phyloP scores from a whole-genome alignment of 2,329 filamentous ascomycete species.

The Mollisiaceae sp. region DNA sequence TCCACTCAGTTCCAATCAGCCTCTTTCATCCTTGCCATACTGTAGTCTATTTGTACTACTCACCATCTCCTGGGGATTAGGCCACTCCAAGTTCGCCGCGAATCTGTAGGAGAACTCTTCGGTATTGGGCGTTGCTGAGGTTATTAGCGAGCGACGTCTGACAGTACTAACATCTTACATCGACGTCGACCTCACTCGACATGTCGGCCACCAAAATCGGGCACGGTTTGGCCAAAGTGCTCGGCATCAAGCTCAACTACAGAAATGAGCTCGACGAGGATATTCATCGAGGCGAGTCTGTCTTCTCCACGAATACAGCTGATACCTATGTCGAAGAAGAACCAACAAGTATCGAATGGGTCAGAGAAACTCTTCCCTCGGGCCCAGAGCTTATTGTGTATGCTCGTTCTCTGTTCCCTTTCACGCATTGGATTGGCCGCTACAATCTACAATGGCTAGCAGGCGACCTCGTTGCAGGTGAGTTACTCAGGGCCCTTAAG shows the following conservation, averaged over 20 bases:
- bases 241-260: conserved; percentile 82
- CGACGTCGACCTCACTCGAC: background rate
- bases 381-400: conserved; percentile 63
- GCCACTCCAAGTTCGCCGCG: background rate
- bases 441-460: conserved; percentile 91
- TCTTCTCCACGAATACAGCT: conserved; percentile 73
- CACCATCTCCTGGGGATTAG: background rate
- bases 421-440: conserved; percentile 82
- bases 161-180: background rate
- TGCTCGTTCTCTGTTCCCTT: conserved; percentile 78
- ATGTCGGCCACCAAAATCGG: conserved; percentile 60
- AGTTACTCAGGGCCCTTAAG: conserved; percentile 38
- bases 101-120: conserved; percentile 1
- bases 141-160: background rate
- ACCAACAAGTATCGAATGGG: conserved; percentile 75
- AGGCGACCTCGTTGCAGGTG: conserved; percentile 88
- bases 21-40: conserved; percentile 18
- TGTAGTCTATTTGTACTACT: background rate
- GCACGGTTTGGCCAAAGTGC: conserved; percentile 74
- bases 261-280: conserved; percentile 63
- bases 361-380: conserved; percentile 67
- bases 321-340: conserved; percentile 84
- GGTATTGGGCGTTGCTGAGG: background rate
- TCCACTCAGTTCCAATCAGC: conserved; percentile 12
- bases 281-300: conserved; percentile 77